Evolutionary conservation across 2,329 filamentous ascomycete genomes (phyloP), one percentile per base, ranked within the genome.

Genomic region (Westerdykella sp.): DNA sequence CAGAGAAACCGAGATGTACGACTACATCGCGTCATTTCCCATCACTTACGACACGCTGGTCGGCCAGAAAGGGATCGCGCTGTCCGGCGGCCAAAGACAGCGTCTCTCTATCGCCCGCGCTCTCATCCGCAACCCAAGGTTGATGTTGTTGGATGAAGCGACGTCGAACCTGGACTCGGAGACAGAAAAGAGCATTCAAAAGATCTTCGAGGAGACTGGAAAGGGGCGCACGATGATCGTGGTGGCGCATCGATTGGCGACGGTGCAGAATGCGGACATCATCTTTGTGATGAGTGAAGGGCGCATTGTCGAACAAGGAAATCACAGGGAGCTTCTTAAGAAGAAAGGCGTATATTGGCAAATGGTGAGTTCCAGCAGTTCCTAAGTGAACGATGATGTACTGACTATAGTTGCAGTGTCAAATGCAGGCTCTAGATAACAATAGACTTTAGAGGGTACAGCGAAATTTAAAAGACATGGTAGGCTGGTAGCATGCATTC

Each of bases 61-160:
- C 14, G 50, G 46, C 23, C 40, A 42, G 10, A 42, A 44, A 21
- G 49, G 49, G 47, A 57, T 32, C 63, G 65, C 0, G 4, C 44
- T 54, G 14, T 49, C 45, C 5, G 90, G 90, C 42, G 90, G 90
- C 0, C 90, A 96, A 68, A 95, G 95, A 67, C 90, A 96, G 67
- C 85, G 90, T 47, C 81, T 95, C 23, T 89, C 87, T 39, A 95
- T 96, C 62, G 90, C 90, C 4, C 81, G 90, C 5, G 90, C 90
- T 0, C 73, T 96, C n/a, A 80, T 96, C 31, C 83, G 89, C n/a
- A 81, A 95, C 58, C 90, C 90, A 12, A 90, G 87, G 69, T 82
- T 96, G 49, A 69, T 95, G 31, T 21, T 56, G 12, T 35, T 56
- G 10, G 54, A 56, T 36, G 50, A 56, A 34, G 52, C 48, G 1